phyloP scores from a whole-genome alignment of 768 basidiomycete genomes.

The Boletales sp. region DNA sequence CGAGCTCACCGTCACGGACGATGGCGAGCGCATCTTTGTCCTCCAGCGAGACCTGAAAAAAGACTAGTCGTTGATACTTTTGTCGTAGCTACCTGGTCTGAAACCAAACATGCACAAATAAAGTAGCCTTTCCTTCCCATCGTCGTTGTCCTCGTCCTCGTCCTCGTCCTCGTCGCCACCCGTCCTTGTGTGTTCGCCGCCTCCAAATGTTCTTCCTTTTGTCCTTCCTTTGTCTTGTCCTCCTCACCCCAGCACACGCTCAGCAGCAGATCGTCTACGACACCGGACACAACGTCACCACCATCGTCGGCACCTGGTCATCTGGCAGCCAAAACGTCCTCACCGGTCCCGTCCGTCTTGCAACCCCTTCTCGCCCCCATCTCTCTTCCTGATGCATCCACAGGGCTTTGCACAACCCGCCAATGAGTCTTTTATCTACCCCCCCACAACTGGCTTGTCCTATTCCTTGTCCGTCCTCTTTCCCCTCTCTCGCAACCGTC shows the following conservation, averaged over 20 bases:
- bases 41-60: slow-evolving; percentile 79
- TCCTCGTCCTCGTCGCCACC: neutral
- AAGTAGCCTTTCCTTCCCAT: slow-evolving; percentile 9
- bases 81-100: too few species aligned
- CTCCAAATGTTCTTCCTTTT: slow-evolving; percentile 20
- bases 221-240: slow-evolving; percentile 20
- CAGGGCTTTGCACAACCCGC: slow-evolving; percentile 85
- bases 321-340: slow-evolving; percentile 71
- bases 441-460: slow-evolving; percentile 79
- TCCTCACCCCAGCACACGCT: slow-evolving; percentile 29
- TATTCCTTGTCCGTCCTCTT: slow-evolving; percentile 66
- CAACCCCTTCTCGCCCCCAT: too few species aligned
- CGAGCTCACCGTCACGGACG: slow-evolving; percentile 58
- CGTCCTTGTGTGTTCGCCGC: neutral
- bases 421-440: slow-evolving; percentile 81
- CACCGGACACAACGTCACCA: slow-evolving; percentile 59
- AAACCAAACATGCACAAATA: slow-evolving; percentile 25
- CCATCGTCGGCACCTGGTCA: slow-evolving; percentile 80
- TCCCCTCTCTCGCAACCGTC: too few species aligned
- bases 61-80: slow-evolving; percentile 42
- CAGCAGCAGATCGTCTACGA: slow-evolving; percentile 40
- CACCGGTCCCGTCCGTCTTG: slow-evolving; percentile 74
- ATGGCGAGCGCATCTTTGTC: slow-evolving; percentile 74
- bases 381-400: neutral
- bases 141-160: slow-evolving; percentile 23